Conservation (phyloP, 768 basidiomycete species). For the Lyophyllum atratum region DNA sequence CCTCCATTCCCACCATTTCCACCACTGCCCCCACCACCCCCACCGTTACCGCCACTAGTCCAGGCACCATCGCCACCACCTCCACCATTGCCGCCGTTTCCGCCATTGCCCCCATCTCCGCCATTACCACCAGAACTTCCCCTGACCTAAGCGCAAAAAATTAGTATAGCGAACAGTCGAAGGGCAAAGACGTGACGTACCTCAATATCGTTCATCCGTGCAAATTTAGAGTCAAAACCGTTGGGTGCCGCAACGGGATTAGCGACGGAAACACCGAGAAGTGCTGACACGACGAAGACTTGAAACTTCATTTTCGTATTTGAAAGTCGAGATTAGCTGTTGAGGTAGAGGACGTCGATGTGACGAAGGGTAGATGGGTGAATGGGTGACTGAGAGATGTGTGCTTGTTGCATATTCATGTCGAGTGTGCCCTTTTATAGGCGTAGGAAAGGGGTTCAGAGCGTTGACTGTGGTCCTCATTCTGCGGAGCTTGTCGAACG, state of each 20-base stretch:
- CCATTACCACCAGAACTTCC: neutral
- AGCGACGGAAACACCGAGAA: neutral
- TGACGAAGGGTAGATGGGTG: neutral
- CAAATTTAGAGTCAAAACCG: neutral
- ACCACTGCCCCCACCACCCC: neutral
- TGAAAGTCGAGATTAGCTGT: neutral
- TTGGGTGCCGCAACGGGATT: neutral
- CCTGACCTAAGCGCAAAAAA: neutral
- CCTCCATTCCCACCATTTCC: neutral
- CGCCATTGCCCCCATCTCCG: neutral
- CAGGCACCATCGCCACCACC: neutral
- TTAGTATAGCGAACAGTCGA: neutral
- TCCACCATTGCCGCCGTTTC: neutral
- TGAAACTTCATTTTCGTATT: neutral
- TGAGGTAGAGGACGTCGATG: neutral
- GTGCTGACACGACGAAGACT: neutral
- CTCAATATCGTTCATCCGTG: neutral
- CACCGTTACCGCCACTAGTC: neutral
- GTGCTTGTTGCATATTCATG: neutral
- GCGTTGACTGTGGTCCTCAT: no score
- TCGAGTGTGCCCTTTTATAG: neutral
- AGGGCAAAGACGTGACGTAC: neutral
- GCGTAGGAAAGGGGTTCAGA: neutral
- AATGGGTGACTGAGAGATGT: neutral
- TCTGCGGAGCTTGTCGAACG: no score